These are phyloP conservation scores for Pythium pyrilobum DNA, from an alignment of 352 stramenopile species.

Conservation along the genomic window DNA sequence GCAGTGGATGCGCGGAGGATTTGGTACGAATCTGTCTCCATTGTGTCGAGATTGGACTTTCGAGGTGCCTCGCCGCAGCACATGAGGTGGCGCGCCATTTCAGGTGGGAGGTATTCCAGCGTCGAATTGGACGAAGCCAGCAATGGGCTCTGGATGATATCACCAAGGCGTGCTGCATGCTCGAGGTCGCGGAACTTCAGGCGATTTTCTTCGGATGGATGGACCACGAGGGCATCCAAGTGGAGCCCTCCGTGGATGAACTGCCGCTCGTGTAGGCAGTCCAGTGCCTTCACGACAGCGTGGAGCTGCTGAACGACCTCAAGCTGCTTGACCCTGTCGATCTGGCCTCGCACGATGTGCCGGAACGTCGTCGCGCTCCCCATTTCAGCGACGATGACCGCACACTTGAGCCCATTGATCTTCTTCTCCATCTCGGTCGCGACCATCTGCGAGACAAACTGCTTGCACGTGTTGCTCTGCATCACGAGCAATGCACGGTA, in stretches of 20 bases:
- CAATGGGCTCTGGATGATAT: slow-evolving; percentile 4
- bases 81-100: slow-evolving; percentile 38
- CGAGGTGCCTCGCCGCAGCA: slow-evolving; percentile 15
- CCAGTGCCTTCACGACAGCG: slow-evolving; percentile 30
- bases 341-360: slow-evolving; percentile 27
- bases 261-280: slow-evolving; percentile 37
- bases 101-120: slow-evolving; percentile 38
- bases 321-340: slow-evolving; percentile 25
- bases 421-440: slow-evolving; percentile 25
- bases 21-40: slow-evolving; percentile 14
- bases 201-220: slow-evolving; percentile 24
- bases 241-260: slow-evolving; percentile 53
- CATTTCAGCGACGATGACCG: slow-evolving; percentile 39
- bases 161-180: slow-evolving; percentile 30
- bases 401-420: slow-evolving; percentile 32
- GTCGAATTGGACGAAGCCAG: slow-evolving; percentile 4
- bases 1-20: slow-evolving; percentile 23
- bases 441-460: slow-evolving; percentile 30
- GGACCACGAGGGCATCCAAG: slow-evolving; percentile 33
- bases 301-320: slow-evolving; percentile 31
- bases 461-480: slow-evolving; percentile 19
- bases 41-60: not conserved
- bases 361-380: slow-evolving; percentile 34
- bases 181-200: slow-evolving; percentile 52
- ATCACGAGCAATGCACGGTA: slow-evolving; percentile 45